These are phyloP conservation scores for Clarireedia homoeocarpa DNA, from an alignment of 2,329 filamentous ascomycete species.

Conservation along the genomic window DNA sequence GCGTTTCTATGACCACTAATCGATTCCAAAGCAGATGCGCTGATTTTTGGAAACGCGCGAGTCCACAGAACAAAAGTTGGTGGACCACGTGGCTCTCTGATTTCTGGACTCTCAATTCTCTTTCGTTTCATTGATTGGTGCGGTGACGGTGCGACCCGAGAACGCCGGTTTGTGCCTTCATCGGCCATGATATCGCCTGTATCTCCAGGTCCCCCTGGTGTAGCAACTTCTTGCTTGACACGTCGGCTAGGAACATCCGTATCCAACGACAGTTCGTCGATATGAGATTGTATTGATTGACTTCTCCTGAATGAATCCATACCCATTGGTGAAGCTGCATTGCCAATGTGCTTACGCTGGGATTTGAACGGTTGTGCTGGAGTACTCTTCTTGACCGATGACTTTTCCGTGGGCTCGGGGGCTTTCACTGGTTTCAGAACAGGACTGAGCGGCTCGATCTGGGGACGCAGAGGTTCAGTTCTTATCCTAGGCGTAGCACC, in stretches of 20 bases:
- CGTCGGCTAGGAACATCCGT: slow-evolving; percentile 31
- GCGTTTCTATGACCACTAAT: slow-evolving; percentile 70
- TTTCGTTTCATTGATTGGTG: slow-evolving; percentile 46
- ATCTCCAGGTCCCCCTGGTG: slow-evolving; percentile 47
- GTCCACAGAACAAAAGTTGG: slow-evolving; percentile 67
- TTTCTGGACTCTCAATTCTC: slow-evolving; percentile 32
- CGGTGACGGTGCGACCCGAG: slow-evolving; percentile 25
- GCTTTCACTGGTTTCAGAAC: slow-evolving; percentile 35
- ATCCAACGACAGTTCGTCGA: slow-evolving; percentile 42
- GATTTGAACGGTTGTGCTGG: slow-evolving; percentile 10
- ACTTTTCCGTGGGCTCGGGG: slow-evolving; percentile 21
- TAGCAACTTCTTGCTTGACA: slow-evolving; percentile 53
- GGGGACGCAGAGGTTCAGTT: slow-evolving; percentile 41
- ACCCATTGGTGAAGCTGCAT: slow-evolving; percentile 26
- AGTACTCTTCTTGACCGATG: slow-evolving; percentile 17
- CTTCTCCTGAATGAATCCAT: slow-evolving; percentile 30
- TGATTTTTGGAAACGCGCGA: slow-evolving; percentile 66
- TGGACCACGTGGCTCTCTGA: slow-evolving; percentile 38
- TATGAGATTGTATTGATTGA: slow-evolving; percentile 39
- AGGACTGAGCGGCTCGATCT: slow-evolving; percentile 52
- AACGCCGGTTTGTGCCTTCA: slow-evolving; percentile 30
- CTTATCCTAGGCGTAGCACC: slow-evolving; percentile 45
- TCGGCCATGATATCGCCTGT: slow-evolving; percentile 48
- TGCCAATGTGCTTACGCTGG: slow-evolving; percentile 21
- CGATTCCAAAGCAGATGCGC: slow-evolving; percentile 64